Evolutionary conservation across 2,329 filamentous ascomycete genomes (phyloP).

Genomic region (Sclerotinia spermophila): DNA sequence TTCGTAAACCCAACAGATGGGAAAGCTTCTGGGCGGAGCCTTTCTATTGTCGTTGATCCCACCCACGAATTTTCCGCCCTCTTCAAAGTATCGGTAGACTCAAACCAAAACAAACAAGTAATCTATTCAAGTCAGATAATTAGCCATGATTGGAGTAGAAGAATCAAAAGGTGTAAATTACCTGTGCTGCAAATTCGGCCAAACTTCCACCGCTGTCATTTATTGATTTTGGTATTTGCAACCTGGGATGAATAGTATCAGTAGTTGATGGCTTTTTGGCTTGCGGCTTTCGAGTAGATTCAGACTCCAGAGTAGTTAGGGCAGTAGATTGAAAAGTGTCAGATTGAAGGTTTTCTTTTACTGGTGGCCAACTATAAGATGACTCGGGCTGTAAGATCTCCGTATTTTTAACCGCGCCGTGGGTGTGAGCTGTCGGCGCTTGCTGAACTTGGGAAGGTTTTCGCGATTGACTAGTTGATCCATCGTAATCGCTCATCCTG

Average conservation of each 20-base stretch:
- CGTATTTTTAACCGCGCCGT: not conserved
- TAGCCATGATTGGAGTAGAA: not conserved
- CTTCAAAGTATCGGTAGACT: constrained; percentile 75
- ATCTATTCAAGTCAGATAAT: constrained; percentile 54
- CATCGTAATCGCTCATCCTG: not conserved
- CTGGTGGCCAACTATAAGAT: not conserved
- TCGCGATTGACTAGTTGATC: constrained; percentile 16
- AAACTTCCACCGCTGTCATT: constrained; percentile 71
- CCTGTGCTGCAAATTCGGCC: constrained; percentile 79
- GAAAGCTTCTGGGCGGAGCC: constrained; percentile 67
- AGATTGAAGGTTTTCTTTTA: not conserved
- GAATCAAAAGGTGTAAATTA: constrained; percentile 41
- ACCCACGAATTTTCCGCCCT: constrained; percentile 57
- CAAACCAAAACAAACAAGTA: constrained; percentile 97
- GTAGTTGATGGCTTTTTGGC: constrained; percentile 28
- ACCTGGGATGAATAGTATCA: constrained; percentile 35
- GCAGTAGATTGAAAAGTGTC: not conserved
- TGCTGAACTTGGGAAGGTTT: constrained; percentile 26
- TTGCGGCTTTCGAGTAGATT: constrained; percentile 18
- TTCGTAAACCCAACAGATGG: constrained; percentile 80
- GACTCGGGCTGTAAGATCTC: not conserved
- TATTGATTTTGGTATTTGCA: constrained; percentile 73
- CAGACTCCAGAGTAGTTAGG: not conserved
- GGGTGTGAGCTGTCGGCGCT: constrained; percentile 16
- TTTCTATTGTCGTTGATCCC: constrained; percentile 43